Conservation (phyloP, 176 grass and related monocot genomes). For the Typha latifolia region DNA sequence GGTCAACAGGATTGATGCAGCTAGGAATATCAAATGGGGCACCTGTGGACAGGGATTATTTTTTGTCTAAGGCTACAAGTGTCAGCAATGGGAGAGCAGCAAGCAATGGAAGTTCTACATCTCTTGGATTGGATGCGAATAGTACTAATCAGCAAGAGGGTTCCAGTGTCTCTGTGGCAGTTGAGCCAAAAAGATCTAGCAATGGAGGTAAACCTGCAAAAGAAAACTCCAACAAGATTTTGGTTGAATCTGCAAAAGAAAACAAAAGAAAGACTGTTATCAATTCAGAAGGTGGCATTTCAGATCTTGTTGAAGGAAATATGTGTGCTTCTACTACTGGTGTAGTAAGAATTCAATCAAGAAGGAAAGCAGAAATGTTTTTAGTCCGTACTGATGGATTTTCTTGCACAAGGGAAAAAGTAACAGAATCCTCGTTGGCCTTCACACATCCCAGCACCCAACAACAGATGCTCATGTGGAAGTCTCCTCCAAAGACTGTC, state of each 20-base stretch:
- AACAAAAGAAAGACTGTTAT: slow-evolving; percentile 27
- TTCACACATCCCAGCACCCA: slow-evolving; percentile 95
- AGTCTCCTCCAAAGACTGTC: slow-evolving; percentile 90
- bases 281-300: slow-evolving; percentile 24
- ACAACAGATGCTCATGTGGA: slow-evolving; percentile 99
- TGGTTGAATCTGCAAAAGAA: slow-evolving; percentile 1
- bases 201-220: slow-evolving; percentile 1
- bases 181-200: slow-evolving; percentile 37
- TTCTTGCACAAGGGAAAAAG: slow-evolving; percentile 97
- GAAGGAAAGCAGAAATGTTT: slow-evolving; percentile 98
- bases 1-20: slow-evolving; percentile 31
- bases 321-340: slow-evolving; percentile 78
- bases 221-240: no score
- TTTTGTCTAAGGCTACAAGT: slow-evolving; percentile 39
- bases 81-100: slow-evolving; percentile 40
- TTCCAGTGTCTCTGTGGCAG: slow-evolving; percentile 12
- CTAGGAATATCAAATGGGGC: slow-evolving; percentile 32
- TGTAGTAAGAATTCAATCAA: slow-evolving; percentile 89
- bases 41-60: slow-evolving; percentile 40
- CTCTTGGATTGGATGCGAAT: slow-evolving; percentile 23
- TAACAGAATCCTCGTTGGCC: slow-evolving; percentile 86
- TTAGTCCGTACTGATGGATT: slow-evolving; percentile 92
- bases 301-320: slow-evolving; percentile 48
- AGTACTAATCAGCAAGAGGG: slow-evolving; percentile 4
- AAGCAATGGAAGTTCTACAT: slow-evolving; percentile 35